Percentiles rank a stretch among this genome's conserved stretches.
These are phyloP conservation scores for Fusarium oligoseptatum DNA, from an alignment of 2,329 filamentous ascomycete species.

Conservation along the genomic window DNA sequence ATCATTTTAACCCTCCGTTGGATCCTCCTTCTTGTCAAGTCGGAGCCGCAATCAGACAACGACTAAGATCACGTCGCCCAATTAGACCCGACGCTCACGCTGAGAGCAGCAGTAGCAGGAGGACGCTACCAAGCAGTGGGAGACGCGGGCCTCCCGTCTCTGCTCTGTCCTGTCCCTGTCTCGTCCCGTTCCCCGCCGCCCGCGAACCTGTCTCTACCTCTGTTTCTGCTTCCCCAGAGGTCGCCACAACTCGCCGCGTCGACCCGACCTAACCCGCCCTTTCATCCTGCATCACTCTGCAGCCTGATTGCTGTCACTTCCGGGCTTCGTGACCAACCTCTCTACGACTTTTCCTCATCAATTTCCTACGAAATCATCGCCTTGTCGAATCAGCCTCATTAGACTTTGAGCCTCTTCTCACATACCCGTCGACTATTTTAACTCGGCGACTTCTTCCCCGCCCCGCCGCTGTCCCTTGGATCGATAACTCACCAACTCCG, in stretches of 20 bases:
- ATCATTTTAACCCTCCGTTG: slow-evolving; percentile 12
- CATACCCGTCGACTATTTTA: not conserved
- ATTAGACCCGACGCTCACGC: slow-evolving; percentile 16
- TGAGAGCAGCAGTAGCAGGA: not conserved
- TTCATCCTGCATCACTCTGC: slow-evolving; percentile 4
- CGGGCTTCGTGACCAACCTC: not conserved
- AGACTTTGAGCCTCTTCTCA: not conserved
- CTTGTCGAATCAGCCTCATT: not conserved
- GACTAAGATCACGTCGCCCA: slow-evolving; percentile 3
- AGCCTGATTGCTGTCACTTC: not conserved
- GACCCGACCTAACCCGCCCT: slow-evolving; percentile 37
- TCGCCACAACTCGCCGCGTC: slow-evolving; percentile 34
- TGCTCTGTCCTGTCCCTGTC: not conserved
- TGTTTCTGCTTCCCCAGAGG: slow-evolving; percentile 15
- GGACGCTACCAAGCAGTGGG: slow-evolving; percentile 15
- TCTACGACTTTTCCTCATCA: not conserved
- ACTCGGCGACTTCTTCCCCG: slow-evolving; percentile 8
- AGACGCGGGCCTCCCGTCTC: slow-evolving; percentile 24
- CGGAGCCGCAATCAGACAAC: slow-evolving; percentile 34
- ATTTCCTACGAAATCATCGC: not conserved
- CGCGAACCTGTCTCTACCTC: slow-evolving; percentile 6
- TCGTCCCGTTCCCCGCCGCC: not conserved
- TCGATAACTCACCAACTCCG: slow-evolving; percentile 24
- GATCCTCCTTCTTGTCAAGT: not conserved
- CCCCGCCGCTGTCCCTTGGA: slow-evolving; percentile 28